Base-by-base conservation (phyloP, 1,284 basidiomycete species). In the Moesziomyces globuligerus region DNA sequence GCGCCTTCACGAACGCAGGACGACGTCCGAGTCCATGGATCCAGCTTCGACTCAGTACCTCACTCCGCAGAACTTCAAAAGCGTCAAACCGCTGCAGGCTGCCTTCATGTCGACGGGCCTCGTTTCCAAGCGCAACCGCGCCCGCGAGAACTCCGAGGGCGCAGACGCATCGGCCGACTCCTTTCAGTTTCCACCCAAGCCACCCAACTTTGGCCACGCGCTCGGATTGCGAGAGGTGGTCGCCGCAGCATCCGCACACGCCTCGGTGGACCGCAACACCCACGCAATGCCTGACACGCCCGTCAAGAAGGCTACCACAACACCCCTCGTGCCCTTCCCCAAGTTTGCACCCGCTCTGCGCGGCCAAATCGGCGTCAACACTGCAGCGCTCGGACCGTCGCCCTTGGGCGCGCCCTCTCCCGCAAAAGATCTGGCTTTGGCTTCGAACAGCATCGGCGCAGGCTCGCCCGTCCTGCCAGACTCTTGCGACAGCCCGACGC, bases 101-200 rank as follows among this genome's bases (percentile, higher is more conserved):
- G 84, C 83, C 4, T 84, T 84, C 76, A 75, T 81, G 69, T 83
- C 81, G 32, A 83, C 83, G 4, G 84, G 84, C 0, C 78, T 84
- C 32, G 78, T 84, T 28, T 83, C 80, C 25, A 84, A 84, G 54
- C 68, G 73, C 34, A 72, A 57, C 20, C 59, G 65, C 9, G 48
- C 52, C 2, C 55, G 70, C 23, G 70, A 68, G 20, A 68, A 58
- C 26, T 68, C 64, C 1, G 60, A 56, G 11, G 62, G 54, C 13
- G 61, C 52, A 4, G 57, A 62, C n/a, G 48, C 51, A 23, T 64
- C 32, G 28, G 45, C 54, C n/a, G 74, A 76, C 32, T 47, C 62
- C 9, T 56, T 75, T 11, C 58, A 69, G 15, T 41, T 66, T 13
- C 72, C 72, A 6, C 64, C 67, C 20, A 70, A 70, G 15, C 61